Evolutionary conservation across 768 basidiomycete species (phyloP).

Genomic region (Macrolepiota dolichaula): DNA sequence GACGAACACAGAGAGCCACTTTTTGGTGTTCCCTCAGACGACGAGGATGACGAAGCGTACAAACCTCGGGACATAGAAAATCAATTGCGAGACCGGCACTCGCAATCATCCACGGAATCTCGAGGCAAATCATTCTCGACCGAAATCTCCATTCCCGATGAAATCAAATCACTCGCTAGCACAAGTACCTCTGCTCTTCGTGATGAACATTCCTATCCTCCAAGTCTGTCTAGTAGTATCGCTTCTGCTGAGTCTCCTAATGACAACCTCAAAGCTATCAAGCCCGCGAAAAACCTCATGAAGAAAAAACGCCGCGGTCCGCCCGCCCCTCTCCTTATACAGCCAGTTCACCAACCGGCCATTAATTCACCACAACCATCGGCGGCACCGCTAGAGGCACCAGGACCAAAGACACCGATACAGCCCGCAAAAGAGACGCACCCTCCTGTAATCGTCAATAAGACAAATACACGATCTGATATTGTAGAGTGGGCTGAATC

Average conservation of each 20-base stretch:
- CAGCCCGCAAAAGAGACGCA: constrained; percentile 8
- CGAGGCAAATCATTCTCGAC: constrained; percentile 24
- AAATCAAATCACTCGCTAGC: constrained; percentile 37
- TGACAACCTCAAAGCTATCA: constrained; percentile 19
- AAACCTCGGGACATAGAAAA: constrained; percentile 44
- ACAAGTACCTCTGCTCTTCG: constrained; percentile 29
- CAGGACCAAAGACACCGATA: constrained; percentile 8
- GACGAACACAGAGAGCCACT: constrained; percentile 57
- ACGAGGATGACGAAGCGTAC: constrained; percentile 48
- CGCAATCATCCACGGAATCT: constrained; percentile 27
- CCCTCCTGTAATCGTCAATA: not conserved
- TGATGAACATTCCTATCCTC: constrained; percentile 59
- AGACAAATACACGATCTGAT: constrained; percentile 6
- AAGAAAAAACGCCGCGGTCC: constrained; percentile 33
- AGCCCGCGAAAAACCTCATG: constrained; percentile 28
- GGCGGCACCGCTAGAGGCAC: constrained; percentile 12
- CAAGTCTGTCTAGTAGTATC: constrained; percentile 43
- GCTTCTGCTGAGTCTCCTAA: constrained; percentile 32
- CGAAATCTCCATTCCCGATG: constrained; percentile 26
- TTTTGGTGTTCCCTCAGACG: constrained; percentile 47
- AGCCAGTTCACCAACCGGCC: constrained; percentile 26
- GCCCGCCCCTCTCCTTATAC: constrained; percentile 39
- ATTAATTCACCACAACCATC: constrained; percentile 28
- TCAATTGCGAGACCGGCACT: constrained; percentile 30
- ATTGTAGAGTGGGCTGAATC: constrained; percentile 43